A percentile compares a stretch with the other conserved stretches of the same genome.
Evolutionary conservation across 2,329 filamentous ascomycete species (phyloP).

Genomic region (Ascocoryne sarcoides): DNA sequence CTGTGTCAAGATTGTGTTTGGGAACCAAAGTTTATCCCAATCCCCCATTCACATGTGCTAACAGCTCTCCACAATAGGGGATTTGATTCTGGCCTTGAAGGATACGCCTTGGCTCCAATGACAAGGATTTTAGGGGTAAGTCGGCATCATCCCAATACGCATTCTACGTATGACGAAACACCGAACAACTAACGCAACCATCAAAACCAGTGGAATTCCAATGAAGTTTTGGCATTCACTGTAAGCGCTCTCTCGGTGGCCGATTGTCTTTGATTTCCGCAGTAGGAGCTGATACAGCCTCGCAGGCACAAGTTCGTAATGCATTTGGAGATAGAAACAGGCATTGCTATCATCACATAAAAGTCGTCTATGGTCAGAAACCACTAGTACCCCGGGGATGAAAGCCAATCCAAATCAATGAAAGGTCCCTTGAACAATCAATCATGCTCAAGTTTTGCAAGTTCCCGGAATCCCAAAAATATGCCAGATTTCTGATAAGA

Average conservation of each 20-base stretch:
- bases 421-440: too few relatives aligned
- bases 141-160: constrained; percentile 1
- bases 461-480: too few relatives aligned
- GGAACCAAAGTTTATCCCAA: too few relatives aligned
- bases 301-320: constrained; percentile 16
- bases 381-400: constrained; percentile 8
- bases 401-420: too few relatives aligned
- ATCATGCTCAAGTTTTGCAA: too few relatives aligned
- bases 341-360: constrained; percentile 19
- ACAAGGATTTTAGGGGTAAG: constrained; percentile 23
- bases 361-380: constrained; percentile 18
- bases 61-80: neutral
- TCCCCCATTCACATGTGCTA: neutral
- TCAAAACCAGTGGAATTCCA: constrained; percentile 16
- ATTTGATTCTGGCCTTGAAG: constrained; percentile 22
- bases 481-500: too few relatives aligned
- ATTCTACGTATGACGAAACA: constrained; percentile 1
- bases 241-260: constrained; percentile 15
- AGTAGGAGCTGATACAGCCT: neutral
- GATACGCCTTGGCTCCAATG: constrained; percentile 19
- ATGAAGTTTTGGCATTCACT: constrained; percentile 14
- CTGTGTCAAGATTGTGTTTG: neutral
- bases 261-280: neutral
- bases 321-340: constrained; percentile 11
- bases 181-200: constrained; percentile 6